Evolutionary conservation across 768 basidiomycete genomes (phyloP).

Genomic region (Russula olivacea): DNA sequence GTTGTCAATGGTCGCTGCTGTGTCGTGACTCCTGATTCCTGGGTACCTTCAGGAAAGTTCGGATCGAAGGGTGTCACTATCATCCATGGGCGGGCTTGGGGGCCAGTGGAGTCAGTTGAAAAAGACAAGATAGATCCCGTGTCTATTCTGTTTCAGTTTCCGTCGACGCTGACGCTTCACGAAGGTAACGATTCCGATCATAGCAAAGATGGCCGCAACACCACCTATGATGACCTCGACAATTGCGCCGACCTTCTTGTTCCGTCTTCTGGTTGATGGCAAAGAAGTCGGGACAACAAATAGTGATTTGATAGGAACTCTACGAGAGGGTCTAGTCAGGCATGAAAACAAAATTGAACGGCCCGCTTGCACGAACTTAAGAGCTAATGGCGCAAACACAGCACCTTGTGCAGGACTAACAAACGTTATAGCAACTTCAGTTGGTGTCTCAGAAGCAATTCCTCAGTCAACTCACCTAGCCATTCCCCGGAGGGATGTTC

Average conservation of each 20-base stretch:
- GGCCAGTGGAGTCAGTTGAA: not conserved
- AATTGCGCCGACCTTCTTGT: constrained; percentile 11
- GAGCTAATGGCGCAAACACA: constrained; percentile 27
- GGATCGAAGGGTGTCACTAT: constrained; percentile 7
- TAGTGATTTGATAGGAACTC: not conserved
- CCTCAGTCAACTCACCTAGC: constrained; percentile 10
- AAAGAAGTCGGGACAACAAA: not conserved
- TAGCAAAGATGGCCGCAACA: not conserved
- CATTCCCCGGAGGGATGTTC: not conserved
- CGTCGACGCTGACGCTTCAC: constrained; percentile 8
- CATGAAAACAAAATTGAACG: too few species aligned
- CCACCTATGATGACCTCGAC: constrained; percentile 23
- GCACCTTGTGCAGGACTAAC: constrained; percentile 26
- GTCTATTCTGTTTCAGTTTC: not conserved
- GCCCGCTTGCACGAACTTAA: constrained; percentile 17
- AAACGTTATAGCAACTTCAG: not conserved
- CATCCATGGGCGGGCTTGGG: not conserved
- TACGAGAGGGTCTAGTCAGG: not conserved
- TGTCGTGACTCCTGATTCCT: not conserved
- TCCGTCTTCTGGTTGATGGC: not conserved
- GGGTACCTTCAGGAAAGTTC: not conserved
- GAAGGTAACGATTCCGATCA: constrained; percentile 1
- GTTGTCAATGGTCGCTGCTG: not conserved
- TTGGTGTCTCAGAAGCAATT: not conserved
- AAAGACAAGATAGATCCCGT: not conserved